Conservation (phyloP, 2,329 filamentous ascomycete species). For the Claviceps africana region DNA sequence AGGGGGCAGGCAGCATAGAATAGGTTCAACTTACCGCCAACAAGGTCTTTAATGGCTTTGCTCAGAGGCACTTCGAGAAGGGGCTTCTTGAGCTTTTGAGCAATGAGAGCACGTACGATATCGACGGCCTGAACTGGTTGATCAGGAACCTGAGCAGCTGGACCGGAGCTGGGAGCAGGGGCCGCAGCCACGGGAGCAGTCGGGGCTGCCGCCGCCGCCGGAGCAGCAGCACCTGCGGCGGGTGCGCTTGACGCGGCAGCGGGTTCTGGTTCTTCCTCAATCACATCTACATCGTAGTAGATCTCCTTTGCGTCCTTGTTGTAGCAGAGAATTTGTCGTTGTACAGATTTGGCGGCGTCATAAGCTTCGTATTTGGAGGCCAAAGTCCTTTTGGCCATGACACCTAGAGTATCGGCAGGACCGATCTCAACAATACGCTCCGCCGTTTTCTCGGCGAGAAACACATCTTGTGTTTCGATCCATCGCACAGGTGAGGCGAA, state of each 20-base stretch:
- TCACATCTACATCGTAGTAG: conserved; percentile 94
- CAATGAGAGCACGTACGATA: conserved; percentile 76
- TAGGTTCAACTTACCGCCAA: conserved; percentile 60
- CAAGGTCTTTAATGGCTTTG: conserved; percentile 97
- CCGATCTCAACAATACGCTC: conserved; percentile 97
- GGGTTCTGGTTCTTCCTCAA: conserved; percentile 74
- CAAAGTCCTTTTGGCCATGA: conserved; percentile 92
- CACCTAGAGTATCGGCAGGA: conserved; percentile 89
- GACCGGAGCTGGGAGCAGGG: conserved; percentile 60
- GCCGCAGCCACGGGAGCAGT: conserved; percentile 38
- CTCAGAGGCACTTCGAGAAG: conserved; percentile 75
- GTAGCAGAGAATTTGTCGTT: conserved; percentile 96
- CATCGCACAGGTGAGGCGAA: conserved; percentile 97
- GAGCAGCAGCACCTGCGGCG: conserved; percentile 34
- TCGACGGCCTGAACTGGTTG: conserved; percentile 78
- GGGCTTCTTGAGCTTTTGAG: conserved; percentile 95
- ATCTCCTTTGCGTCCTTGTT: conserved; percentile 99
- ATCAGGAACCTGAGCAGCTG: conserved; percentile 76
- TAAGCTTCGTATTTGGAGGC: conserved; percentile 98
- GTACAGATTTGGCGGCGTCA: conserved; percentile 89
- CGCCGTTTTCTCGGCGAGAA: conserved; percentile 87
- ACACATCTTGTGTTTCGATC: conserved; percentile 99
- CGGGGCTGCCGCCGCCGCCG: conserved; percentile 26
- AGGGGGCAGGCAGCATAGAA: background rate
- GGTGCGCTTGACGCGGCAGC: conserved; percentile 33